A percentile compares a stretch with the other conserved stretches of the same genome.
These are phyloP conservation scores for Tulasnella sp. DNA, from an alignment of 768 basidiomycete species.

Conservation along the genomic window DNA sequence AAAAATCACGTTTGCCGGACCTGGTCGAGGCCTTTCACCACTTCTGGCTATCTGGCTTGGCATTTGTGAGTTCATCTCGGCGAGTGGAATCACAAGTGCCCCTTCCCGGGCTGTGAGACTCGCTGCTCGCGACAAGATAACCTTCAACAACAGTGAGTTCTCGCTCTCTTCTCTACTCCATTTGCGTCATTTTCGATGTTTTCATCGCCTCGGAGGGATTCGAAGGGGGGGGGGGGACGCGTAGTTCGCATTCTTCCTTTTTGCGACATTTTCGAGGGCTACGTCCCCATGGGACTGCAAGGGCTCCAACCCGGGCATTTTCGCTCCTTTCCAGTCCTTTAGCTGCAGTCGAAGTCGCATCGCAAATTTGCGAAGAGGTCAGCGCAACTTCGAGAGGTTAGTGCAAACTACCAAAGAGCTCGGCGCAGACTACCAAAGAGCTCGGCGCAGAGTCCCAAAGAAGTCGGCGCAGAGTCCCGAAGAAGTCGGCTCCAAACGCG, in stretches of 20 bases:
- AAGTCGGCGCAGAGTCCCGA: too few species aligned
- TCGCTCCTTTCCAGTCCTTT: too few species aligned
- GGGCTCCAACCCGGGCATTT: background rate
- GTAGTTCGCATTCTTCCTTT: background rate
- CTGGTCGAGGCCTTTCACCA: slow-evolving; percentile 74
- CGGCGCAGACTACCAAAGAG: too few species aligned
- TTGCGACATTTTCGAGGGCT: background rate
- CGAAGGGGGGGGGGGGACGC: too few species aligned
- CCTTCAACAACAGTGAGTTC: slow-evolving; percentile 53
- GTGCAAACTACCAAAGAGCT: too few species aligned
- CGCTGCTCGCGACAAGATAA: slow-evolving; percentile 87
- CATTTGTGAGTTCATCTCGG: slow-evolving; percentile 88
- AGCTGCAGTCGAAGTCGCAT: too few species aligned
- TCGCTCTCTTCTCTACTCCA: background rate
- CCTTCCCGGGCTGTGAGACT: slow-evolving; percentile 91
- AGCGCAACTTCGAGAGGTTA: too few species aligned
- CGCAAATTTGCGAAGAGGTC: too few species aligned
- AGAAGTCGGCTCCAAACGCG: too few species aligned
- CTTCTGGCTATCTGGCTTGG: slow-evolving; percentile 78
- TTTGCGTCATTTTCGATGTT: background rate
- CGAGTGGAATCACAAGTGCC: slow-evolving; percentile 84
- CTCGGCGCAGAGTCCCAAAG: too few species aligned
- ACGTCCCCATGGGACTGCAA: background rate
- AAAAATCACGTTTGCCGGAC: slow-evolving; percentile 49
- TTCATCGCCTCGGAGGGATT: background rate